phyloP scores from a whole-genome alignment of 1,284 basidiomycete genomes.

The Cryptococcus hybrid region DNA sequence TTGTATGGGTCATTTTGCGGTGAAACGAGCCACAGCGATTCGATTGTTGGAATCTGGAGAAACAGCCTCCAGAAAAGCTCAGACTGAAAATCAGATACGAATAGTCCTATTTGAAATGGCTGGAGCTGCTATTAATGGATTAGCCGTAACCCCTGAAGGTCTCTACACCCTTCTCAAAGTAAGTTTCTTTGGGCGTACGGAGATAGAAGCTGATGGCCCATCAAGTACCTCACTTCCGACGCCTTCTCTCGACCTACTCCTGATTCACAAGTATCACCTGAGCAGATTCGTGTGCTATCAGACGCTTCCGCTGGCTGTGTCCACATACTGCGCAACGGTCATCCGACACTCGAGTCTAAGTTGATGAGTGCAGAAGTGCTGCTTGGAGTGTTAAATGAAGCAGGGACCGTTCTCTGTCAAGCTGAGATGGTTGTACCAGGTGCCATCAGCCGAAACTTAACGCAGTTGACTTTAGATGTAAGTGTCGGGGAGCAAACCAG shows the following conservation, averaged over 20 bases:
- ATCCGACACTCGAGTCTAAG: conserved; percentile 15
- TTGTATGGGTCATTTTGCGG: conserved; percentile 22
- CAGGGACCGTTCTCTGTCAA: conserved; percentile 24
- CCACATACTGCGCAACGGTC: conserved; percentile 24
- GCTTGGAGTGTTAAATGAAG: conserved; percentile 14
- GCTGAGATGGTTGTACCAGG: conserved; percentile 24
- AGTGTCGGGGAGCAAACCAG: not conserved
- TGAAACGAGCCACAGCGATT: conserved; percentile 12
- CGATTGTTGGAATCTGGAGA: conserved; percentile 9
- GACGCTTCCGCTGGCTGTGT: conserved; percentile 27
- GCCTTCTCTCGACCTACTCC: conserved; percentile 5
- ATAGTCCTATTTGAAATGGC: conserved; percentile 27
- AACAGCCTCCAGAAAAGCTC: not conserved
- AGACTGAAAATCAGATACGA: conserved; percentile 25
- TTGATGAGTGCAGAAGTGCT: conserved; percentile 14
- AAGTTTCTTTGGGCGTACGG: not conserved
- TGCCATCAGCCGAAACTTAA: conserved; percentile 17
- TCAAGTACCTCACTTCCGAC: conserved; percentile 8
- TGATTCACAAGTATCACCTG: not conserved
- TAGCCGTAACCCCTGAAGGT: conserved; percentile 15
- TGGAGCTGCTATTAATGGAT: conserved; percentile 24
- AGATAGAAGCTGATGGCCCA: not conserved
- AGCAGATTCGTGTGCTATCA: conserved; percentile 10
- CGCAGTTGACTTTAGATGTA: conserved; percentile 18
- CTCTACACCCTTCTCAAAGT: conserved; percentile 28